Evolutionary conservation across 2,329 filamentous ascomycete species (phyloP).

Genomic region (Dactylellina drechsleri): DNA sequence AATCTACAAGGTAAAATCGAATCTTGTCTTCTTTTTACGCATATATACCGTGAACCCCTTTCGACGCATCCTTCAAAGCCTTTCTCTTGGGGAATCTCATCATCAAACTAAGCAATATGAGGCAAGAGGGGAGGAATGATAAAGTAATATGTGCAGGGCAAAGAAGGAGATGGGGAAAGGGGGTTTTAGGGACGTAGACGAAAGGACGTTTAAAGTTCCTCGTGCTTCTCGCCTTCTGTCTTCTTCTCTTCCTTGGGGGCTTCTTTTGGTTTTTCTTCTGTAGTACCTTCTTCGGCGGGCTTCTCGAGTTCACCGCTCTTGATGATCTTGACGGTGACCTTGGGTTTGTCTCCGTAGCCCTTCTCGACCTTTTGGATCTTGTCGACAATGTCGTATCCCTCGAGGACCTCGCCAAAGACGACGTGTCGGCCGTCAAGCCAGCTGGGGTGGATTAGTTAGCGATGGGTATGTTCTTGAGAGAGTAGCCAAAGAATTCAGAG

Average conservation of each 20-base stretch:
- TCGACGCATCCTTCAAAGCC: conserved; percentile 13
- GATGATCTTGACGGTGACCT: conserved; percentile 75
- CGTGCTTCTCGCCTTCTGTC: conserved; percentile 14
- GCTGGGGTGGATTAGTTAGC: conserved; percentile 63
- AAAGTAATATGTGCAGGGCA: conserved; percentile 8
- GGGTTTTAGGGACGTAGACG: neutral
- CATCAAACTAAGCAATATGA: neutral
- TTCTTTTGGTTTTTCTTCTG: conserved; percentile 62
- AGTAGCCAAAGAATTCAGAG: neutral
- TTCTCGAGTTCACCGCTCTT: conserved; percentile 87
- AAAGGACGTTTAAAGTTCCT: conserved; percentile 29
- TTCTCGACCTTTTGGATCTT: conserved; percentile 80
- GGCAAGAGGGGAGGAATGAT: conserved; percentile 2
- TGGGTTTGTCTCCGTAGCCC: conserved; percentile 74
- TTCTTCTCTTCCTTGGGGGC: conserved; percentile 32
- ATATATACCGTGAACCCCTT: conserved; percentile 43
- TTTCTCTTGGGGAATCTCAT: too few relatives aligned
- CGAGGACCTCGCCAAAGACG: conserved; percentile 87
- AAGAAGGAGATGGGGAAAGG: neutral
- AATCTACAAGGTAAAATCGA: conserved; percentile 12
- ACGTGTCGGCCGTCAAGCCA: conserved; percentile 88
- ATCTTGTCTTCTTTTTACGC: conserved; percentile 53
- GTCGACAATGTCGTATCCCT: conserved; percentile 83
- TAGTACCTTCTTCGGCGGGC: conserved; percentile 86
- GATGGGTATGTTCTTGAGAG: neutral